A percentile compares a stretch with the other conserved stretches of the same genome.
Conservation (phyloP, 306 rosid genomes). For the Quercus wislizeni region DNA sequence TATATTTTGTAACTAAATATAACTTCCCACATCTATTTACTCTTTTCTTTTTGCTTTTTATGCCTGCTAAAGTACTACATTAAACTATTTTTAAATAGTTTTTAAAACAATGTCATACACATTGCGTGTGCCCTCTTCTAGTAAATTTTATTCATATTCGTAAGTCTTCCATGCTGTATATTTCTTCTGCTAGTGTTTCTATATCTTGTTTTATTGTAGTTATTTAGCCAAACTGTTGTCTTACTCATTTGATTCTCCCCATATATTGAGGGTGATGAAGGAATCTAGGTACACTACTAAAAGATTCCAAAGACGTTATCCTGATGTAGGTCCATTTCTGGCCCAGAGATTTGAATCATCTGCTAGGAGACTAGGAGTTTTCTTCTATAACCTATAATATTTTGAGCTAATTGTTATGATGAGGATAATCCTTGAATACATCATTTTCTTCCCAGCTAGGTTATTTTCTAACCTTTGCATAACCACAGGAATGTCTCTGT, state of each 20-base stretch:
- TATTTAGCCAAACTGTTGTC: not conserved
- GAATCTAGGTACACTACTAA: not conserved
- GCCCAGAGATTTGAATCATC: not conserved
- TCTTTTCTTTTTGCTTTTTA: too few species aligned
- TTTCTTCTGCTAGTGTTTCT: not conserved
- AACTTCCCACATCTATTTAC: too few species aligned
- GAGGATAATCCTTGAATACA: not conserved
- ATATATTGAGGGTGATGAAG: not conserved
- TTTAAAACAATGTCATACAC: too few species aligned
- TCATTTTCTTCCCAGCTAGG: not conserved
- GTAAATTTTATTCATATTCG: too few species aligned
- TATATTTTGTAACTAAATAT: too few species aligned
- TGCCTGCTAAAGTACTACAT: too few species aligned
- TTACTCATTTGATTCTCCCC: not conserved
- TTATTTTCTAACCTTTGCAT: not conserved
- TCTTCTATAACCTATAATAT: not conserved
- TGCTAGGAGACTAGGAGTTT: not conserved
- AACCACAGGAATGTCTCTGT: not conserved
- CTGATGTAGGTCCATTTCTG: not conserved
- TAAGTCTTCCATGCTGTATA: not conserved
- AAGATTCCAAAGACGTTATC: not conserved
- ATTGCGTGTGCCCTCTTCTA: too few species aligned
- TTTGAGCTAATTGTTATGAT: not conserved
- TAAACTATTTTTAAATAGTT: too few species aligned
- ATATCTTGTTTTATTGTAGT: not conserved